A percentile compares a stretch with the other conserved stretches of the same genome.
Evolutionary conservation across 306 rosid genomes (phyloP).

Genomic region (Gastrolobium villosum): DNA sequence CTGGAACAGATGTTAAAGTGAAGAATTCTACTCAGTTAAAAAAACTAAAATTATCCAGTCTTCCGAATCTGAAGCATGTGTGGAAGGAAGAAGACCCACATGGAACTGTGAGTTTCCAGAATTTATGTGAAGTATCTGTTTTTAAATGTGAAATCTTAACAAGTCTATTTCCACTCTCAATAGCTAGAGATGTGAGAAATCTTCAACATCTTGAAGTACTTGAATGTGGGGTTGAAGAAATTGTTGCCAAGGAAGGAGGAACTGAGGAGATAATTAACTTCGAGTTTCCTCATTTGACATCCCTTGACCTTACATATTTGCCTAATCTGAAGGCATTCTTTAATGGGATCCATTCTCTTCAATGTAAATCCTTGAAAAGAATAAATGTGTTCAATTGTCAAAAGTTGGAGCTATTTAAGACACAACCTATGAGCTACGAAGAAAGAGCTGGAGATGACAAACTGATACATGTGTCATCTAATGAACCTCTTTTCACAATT

Average conservation of each 20-base stretch:
- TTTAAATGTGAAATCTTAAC: too few species aligned
- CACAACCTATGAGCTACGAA: too few species aligned
- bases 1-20: neutral
- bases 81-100: neutral
- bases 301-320: neutral
- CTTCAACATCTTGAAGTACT: too few species aligned
- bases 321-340: neutral
- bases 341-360: neutral
- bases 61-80: neutral
- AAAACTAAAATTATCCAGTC: neutral
- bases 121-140: too few species aligned
- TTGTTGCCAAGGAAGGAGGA: too few species aligned
- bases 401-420: neutral
- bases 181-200: too few species aligned
- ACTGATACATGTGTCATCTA: neutral
- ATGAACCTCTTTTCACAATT: neutral
- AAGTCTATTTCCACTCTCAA: too few species aligned
- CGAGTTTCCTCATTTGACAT: neutral
- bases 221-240: too few species aligned
- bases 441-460: too few species aligned
- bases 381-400: neutral
- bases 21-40: neutral
- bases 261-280: neutral
- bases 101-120: too few species aligned
- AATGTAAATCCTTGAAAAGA: neutral